Conservation (phyloP, 73 alveolate species). For the Paramecium octaurelia region DNA sequence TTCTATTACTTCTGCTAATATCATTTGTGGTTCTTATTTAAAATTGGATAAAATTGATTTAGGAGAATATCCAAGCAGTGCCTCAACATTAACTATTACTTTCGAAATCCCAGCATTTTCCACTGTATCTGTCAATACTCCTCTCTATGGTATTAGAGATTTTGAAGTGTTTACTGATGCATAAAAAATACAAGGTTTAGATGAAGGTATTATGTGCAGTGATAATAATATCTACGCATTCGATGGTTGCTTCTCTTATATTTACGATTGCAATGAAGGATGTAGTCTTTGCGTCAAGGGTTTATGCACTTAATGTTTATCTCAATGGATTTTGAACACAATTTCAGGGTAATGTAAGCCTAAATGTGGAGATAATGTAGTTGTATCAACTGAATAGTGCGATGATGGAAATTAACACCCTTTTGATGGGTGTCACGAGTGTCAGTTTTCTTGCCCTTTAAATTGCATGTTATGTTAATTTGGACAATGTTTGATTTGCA, state of each 20-base stretch:
- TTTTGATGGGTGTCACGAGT: neutral
- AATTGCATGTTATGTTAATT: neutral
- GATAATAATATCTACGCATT: neutral
- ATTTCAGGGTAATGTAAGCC: neutral
- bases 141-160: neutral
- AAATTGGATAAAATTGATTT: too few relatives aligned
- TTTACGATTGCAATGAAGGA: neutral
- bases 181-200: neutral
- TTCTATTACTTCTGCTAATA: too few relatives aligned
- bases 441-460: neutral
- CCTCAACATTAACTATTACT: too few relatives aligned
- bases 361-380: neutral
- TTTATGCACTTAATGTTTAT: neutral
- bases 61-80: too few relatives aligned
- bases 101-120: too few relatives aligned
- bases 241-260: neutral
- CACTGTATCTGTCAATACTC: too few relatives aligned
- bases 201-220: neutral
- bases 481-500: neutral
- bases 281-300: neutral
- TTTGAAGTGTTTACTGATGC: neutral
- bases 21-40: too few relatives aligned
- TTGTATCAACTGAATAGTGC: neutral
- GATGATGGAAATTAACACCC: neutral
- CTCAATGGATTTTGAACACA: neutral